Evolutionary conservation across 1,139 yeast genomes (phyloP), one percentile per base, ranked within the genome.

Genomic region (Kodamaea alishanica): DNA sequence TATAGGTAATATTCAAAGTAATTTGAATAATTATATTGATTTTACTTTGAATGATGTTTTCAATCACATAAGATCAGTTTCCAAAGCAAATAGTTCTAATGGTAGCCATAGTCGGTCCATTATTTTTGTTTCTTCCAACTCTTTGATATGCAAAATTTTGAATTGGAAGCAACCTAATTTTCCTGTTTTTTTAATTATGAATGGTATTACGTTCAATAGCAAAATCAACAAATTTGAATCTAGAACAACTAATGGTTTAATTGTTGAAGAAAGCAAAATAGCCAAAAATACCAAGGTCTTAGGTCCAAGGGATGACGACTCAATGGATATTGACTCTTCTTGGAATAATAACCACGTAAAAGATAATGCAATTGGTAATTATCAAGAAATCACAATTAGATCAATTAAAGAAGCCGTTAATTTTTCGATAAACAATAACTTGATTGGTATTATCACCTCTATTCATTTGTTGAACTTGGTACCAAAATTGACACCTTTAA

Each of bases 141-240:
- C 96, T 26, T 77, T 82, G 36, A 87, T 89, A 12, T 92, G 98
- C 62, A 88, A 96, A 12, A 85, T 88, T 35, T 69, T 92, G 50
- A 92, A 92, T 61, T 92, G 98, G 98, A 92, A 92, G 61, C 98
- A 92, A 63, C 98, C 98, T 5, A 92, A 90, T 60, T 92, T 85
- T 63, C 97, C 98, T 0, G 97, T 92, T 1, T 83, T 92, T 50
- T 84, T 86, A 61, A 78, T 82, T 38, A 79, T 90, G 77, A 83
- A 79, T 52, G 87, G 88, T 8, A 67, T 82, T 28, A 67, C 68
- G 26, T 77, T 60, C 56, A 64, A 67, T 46, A 48, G 47, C 42
- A 33, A 48, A 2, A 45, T 52, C 29, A 47, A 49, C 11, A 41
- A 39, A 7, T 71, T 71, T 44, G 75, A 70, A 47, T 61, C 67